These are phyloP conservation scores for Stenogyne calaminthoides DNA, from an alignment of 305 asterid genomes.

Conservation along the genomic window DNA sequence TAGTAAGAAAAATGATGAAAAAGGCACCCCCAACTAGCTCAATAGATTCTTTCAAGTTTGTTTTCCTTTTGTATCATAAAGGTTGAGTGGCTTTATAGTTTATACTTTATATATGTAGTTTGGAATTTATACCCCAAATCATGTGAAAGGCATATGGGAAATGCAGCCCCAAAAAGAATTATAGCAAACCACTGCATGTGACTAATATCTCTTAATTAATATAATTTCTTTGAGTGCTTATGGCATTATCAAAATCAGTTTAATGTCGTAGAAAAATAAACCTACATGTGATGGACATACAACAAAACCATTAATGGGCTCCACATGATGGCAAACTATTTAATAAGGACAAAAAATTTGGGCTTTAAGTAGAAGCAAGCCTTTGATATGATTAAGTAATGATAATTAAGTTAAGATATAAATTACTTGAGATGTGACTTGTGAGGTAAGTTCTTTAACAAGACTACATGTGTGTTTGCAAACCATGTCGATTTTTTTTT, in stretches of 20 bases:
- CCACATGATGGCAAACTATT: constrained; percentile 4
- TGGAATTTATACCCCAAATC: constrained; percentile 7
- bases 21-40: too few species aligned
- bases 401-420: background rate
- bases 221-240: background rate
- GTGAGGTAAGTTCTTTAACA: background rate
- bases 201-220: constrained; percentile 14
- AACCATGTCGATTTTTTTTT: too few species aligned
- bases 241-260: background rate
- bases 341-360: background rate
- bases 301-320: background rate
- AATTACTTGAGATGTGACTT: background rate
- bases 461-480: too few species aligned
- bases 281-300: constrained; percentile 22
- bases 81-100: background rate
- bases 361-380: background rate
- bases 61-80: too few species aligned
- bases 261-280: background rate
- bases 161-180: constrained; percentile 1
- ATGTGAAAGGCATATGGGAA: constrained; percentile 4
- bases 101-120: background rate
- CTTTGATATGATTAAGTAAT: background rate
- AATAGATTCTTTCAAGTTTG: too few species aligned
- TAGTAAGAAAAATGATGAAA: too few species aligned
- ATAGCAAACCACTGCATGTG: constrained; percentile 3